Conservation (phyloP, 257 asterid species). For the Fraxinus excelsior region DNA sequence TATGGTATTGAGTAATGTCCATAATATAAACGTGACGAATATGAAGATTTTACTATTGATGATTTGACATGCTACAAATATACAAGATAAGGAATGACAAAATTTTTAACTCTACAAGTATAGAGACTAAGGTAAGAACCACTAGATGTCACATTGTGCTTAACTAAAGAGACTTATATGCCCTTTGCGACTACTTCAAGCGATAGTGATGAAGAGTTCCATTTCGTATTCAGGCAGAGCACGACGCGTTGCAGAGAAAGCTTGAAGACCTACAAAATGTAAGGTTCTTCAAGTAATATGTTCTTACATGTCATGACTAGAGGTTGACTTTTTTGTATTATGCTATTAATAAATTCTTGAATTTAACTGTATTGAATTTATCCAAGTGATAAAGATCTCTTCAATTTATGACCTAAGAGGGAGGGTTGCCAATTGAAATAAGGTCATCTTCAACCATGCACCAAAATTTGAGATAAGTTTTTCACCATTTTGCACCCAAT, state of each 20-base stretch:
- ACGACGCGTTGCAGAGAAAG: slow-evolving; percentile 88
- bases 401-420: not conserved
- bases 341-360: not conserved
- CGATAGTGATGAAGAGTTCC: slow-evolving; percentile 96
- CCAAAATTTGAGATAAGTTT: no score
- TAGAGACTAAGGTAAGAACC: no score
- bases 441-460: no score
- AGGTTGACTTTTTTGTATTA: not conserved
- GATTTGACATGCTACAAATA: no score
- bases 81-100: no score
- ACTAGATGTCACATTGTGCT: no score
- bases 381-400: not conserved
- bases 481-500: no score
- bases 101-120: no score
- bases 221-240: slow-evolving; percentile 93
- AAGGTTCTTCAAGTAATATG: slow-evolving; percentile 27
- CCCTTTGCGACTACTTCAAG: slow-evolving; percentile 93
- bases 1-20: not conserved
- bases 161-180: no score
- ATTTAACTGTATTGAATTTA: not conserved
- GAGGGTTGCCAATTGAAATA: not conserved
- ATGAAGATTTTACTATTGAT: no score
- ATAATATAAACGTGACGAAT: no score
- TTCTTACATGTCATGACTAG: not conserved
- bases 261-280: slow-evolving; percentile 93